Conservation (phyloP, 768 basidiomycete genomes). For the Rubroboletus pulcherrimus region DNA sequence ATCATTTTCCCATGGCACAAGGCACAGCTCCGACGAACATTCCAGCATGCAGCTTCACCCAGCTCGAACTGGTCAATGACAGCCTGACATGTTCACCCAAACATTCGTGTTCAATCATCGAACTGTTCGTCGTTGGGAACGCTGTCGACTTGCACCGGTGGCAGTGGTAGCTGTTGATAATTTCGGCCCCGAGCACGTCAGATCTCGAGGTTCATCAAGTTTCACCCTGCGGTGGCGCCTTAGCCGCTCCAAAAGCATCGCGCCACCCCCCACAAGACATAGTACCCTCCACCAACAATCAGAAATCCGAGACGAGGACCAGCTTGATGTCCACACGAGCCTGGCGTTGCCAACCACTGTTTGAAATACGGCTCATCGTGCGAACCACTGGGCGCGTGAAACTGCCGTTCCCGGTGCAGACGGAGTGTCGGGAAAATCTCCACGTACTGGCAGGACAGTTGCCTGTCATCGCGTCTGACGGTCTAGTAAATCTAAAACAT, state of each 20-base stretch:
- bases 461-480: not conserved
- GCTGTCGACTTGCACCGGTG: too few species aligned
- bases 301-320: not conserved
- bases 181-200: not conserved
- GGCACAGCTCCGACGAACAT: not conserved
- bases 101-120: not conserved
- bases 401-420: not conserved
- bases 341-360: not conserved
- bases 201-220: not conserved
- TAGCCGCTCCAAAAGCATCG: not conserved
- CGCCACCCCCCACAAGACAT: not conserved
- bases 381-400: not conserved
- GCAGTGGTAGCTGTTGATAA: too few species aligned
- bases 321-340: not conserved
- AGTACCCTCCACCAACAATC: not conserved
- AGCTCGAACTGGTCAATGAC: too few species aligned
- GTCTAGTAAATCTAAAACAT: not conserved
- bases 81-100: not conserved
- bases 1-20: constrained; percentile 20
- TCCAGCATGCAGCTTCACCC: too few species aligned
- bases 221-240: not conserved
- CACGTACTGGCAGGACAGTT: not conserved
- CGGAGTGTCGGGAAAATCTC: not conserved
- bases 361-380: not conserved
- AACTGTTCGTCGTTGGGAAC: not conserved